phyloP scores from a whole-genome alignment of 1,284 basidiomycete genomes.

The Rhodotorula sp. region DNA sequence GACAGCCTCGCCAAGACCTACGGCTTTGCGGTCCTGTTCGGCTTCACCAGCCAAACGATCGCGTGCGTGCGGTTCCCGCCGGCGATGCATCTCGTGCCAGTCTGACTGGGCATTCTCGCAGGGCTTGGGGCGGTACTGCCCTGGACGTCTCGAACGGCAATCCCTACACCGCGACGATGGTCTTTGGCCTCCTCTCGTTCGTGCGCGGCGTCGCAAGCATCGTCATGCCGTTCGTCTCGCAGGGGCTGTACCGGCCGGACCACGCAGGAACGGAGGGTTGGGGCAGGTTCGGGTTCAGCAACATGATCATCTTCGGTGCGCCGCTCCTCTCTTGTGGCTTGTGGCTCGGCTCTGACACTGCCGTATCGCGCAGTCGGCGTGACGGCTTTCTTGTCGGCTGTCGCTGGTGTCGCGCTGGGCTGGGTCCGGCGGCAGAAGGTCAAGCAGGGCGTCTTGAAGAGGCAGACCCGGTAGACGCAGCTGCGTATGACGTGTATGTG shows the following conservation, averaged over 20 bases:
- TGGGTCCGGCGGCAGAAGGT: background rate
- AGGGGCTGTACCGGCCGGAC: slow-evolving; percentile 17
- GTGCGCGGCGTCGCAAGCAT: slow-evolving; percentile 22
- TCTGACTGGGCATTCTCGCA: background rate
- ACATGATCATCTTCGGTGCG: slow-evolving; percentile 1
- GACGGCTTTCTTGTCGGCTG: background rate
- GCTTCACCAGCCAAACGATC: slow-evolving; percentile 13
- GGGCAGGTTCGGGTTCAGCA: background rate
- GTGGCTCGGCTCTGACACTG: no score
- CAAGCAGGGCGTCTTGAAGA: background rate
- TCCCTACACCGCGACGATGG: slow-evolving; percentile 15
- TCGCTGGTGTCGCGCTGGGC: background rate
- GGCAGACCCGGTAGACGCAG: background rate
- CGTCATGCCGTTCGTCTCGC: slow-evolving; percentile 22
- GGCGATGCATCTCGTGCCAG: no score
- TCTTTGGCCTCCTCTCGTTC: slow-evolving; percentile 25
- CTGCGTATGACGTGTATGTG: no score
- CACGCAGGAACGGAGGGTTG: background rate
- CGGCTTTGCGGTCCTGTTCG: slow-evolving; percentile 28
- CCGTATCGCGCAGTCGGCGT: background rate
- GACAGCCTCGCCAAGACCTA: slow-evolving; percentile 16
- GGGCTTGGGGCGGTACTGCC: slow-evolving; percentile 21
- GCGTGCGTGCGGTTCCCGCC: background rate
- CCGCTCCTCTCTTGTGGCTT: no score
- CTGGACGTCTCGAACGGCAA: slow-evolving; percentile 18